phyloP scores from a whole-genome alignment of 768 basidiomycete genomes.

The Amylocystis lapponica region DNA sequence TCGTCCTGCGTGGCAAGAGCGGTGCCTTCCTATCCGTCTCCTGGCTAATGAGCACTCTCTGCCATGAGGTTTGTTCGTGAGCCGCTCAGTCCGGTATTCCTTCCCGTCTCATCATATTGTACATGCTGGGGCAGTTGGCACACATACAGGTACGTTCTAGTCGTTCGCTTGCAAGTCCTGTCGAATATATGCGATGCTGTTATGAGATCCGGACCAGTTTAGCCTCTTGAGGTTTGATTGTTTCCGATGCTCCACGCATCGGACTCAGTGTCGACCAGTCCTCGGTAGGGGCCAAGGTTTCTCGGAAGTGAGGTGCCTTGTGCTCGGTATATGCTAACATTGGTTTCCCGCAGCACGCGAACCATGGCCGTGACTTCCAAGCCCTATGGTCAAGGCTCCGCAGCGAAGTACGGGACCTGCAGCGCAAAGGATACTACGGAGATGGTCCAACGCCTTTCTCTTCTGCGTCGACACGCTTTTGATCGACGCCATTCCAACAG shows the following conservation, averaged over 20 bases:
- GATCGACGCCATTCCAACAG: conserved; percentile 29
- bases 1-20: conserved; percentile 60
- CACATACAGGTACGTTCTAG: conserved; percentile 65
- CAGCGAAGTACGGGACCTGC: conserved; percentile 63
- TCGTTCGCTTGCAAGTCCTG: background rate
- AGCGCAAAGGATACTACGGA: conserved; percentile 73
- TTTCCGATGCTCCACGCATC: no score
- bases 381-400: conserved; percentile 63
- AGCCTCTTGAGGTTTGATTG: no score
- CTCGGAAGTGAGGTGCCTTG: no score
- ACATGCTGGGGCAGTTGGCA: conserved; percentile 53
- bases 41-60: conserved; percentile 72
- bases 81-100: conserved; percentile 1
- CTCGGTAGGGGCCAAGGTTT: no score
- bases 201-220: no score
- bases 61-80: conserved; percentile 62
- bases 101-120: background rate
- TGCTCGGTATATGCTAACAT: background rate
- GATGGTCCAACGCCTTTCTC: conserved; percentile 48
- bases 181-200: no score
- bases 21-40: conserved; percentile 58
- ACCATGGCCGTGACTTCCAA: conserved; percentile 76
- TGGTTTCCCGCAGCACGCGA: conserved; percentile 53
- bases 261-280: no score
- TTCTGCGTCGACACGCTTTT: background rate